Conservation (phyloP, 2,329 filamentous ascomycete genomes). For the Cadophora gregata region DNA sequence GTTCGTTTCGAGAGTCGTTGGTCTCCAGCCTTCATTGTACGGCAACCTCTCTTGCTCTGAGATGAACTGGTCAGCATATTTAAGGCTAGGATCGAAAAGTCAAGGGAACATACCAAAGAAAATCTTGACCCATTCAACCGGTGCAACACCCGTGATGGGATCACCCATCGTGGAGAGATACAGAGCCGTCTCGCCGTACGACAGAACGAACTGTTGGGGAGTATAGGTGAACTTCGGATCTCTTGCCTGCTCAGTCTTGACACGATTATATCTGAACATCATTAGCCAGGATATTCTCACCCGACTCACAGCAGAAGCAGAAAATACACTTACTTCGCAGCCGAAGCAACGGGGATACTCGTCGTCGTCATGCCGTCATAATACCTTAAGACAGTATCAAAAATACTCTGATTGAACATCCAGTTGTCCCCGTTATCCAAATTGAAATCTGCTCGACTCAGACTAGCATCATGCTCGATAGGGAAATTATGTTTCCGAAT, state of each 20-base stretch:
- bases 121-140: conserved; percentile 44
- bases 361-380: conserved; percentile 37
- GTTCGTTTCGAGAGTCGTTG: conserved; percentile 30
- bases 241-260: conserved; percentile 36
- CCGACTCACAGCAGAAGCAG: background rate
- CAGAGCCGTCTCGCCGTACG: conserved; percentile 48
- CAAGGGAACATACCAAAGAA: conserved; percentile 40
- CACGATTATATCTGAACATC: conserved; percentile 38
- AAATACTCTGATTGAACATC: conserved; percentile 45
- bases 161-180: conserved; percentile 47
- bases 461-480: conserved; percentile 47
- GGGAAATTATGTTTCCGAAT: conserved; percentile 43
- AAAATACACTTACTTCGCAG: conserved; percentile 36
- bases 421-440: conserved; percentile 44
- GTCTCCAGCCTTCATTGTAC: conserved; percentile 46
- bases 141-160: conserved; percentile 43
- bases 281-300: background rate
- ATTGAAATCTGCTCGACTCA: conserved; percentile 45
- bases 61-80: background rate
- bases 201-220: conserved; percentile 43
- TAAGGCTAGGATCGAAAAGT: background rate
- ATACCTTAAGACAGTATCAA: conserved; percentile 41
- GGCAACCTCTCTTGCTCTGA: conserved; percentile 46
- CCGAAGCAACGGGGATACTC: conserved; percentile 40
- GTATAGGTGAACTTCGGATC: conserved; percentile 46